phyloP scores from a whole-genome alignment of 2,329 filamentous ascomycete genomes.

The Pseudocercospora crystallina region DNA sequence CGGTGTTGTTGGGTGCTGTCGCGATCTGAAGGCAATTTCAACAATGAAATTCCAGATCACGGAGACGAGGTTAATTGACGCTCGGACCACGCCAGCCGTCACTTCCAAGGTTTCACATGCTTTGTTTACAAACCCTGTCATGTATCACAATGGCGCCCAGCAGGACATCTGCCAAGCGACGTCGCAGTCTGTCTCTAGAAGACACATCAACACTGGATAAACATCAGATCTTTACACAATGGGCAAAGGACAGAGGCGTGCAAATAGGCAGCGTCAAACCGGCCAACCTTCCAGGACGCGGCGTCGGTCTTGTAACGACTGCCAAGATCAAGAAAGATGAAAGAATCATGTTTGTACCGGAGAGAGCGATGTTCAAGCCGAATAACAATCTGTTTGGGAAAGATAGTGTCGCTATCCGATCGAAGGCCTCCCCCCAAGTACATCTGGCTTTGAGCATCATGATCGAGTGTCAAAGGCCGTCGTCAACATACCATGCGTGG shows the following conservation, averaged over 20 bases:
- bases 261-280: slow-evolving; percentile 67
- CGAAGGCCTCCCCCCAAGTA: slow-evolving; percentile 53
- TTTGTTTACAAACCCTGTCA: not conserved
- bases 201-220: slow-evolving; percentile 27
- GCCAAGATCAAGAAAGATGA: slow-evolving; percentile 62
- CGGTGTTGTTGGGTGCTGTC: slow-evolving; percentile 6
- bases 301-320: slow-evolving; percentile 75
- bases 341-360: slow-evolving; percentile 64
- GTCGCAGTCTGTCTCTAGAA: slow-evolving; percentile 3
- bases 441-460: slow-evolving; percentile 59
- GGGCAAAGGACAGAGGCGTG: slow-evolving; percentile 67
- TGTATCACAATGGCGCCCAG: not conserved
- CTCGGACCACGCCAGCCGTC: not conserved
- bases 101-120: not conserved
- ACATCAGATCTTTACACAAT: slow-evolving; percentile 61
- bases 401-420: too few relatives aligned
- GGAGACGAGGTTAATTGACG: slow-evolving; percentile 7
- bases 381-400: too few relatives aligned
- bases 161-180: slow-evolving; percentile 13
- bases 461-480: slow-evolving; percentile 13
- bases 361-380: slow-evolving; percentile 62
- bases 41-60: slow-evolving; percentile 5
- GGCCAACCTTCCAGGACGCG: slow-evolving; percentile 66
- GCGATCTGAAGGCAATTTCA: not conserved
- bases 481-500: slow-evolving; percentile 23